Conservation (phyloP, 2,329 filamentous ascomycete genomes). For the Graphiopsis chlorocephala region DNA sequence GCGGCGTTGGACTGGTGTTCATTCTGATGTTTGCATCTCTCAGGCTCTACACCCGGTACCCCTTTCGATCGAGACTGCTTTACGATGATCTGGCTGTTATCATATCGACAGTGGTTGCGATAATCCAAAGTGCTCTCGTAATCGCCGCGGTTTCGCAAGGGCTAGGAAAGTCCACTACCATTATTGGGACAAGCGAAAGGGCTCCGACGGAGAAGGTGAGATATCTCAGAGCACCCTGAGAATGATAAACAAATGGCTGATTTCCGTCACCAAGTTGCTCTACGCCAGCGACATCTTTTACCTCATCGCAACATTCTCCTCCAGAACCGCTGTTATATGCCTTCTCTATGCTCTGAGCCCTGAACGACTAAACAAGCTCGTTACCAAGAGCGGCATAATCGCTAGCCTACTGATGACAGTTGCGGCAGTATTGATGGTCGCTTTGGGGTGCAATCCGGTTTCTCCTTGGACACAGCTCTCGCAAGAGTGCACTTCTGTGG, state of each 20-base stretch:
- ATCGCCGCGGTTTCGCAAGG: conserved; percentile 8
- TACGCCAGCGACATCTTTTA: conserved; percentile 13
- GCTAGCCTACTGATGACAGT: not conserved
- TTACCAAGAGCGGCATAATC: not conserved
- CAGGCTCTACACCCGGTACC: conserved; percentile 10
- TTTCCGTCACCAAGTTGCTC: not conserved
- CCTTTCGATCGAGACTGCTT: not conserved
- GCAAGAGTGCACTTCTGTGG: not conserved
- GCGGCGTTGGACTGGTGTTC: conserved; percentile 5
- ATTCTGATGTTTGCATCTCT: conserved; percentile 4
- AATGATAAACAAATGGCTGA: not conserved
- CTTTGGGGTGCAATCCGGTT: not conserved
- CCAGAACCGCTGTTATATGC: not conserved
- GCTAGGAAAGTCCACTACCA: not conserved
- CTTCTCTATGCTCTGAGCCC: not conserved
- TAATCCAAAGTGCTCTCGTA: not conserved
- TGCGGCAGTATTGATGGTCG: not conserved
- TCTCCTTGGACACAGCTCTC: conserved; percentile 1
- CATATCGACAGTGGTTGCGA: not conserved
- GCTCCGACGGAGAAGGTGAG: conserved; percentile 7
- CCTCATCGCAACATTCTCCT: not conserved
- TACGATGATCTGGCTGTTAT: not conserved
- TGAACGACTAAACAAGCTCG: not conserved
- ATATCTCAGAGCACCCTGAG: not conserved
- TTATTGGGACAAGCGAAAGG: not conserved